A percentile compares a stretch with the other conserved stretches of the same genome.
Evolutionary conservation across 305 asterid species (phyloP).

Genomic region (Nicotiana rustica): DNA sequence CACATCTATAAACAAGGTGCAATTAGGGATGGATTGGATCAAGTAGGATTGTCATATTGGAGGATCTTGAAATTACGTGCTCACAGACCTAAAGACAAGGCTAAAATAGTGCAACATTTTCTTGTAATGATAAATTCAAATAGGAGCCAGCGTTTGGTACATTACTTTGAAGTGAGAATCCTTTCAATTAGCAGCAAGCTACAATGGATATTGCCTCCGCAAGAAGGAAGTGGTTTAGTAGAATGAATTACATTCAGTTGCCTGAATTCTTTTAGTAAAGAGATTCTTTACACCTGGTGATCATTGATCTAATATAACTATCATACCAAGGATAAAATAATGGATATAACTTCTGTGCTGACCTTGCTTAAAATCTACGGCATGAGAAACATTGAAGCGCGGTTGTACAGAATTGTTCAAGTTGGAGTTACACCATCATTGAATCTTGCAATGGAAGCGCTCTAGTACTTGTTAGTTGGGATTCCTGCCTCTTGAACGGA

Average conservation of each 20-base stretch:
- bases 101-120: conserved; percentile 20
- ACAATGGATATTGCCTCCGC: neutral
- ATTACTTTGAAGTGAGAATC: neutral
- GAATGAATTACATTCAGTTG: conserved; percentile 32
- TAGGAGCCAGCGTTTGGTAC: neutral
- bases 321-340: conserved; percentile 20
- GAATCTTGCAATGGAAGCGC: conserved; percentile 81
- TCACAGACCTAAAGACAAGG: neutral
- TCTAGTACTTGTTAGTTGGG: neutral
- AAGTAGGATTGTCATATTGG: conserved; percentile 19
- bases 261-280: conserved; percentile 10
- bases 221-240: conserved; percentile 2
- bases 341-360: conserved; percentile 21
- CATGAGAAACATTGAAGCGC: conserved; percentile 83
- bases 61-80: neutral
- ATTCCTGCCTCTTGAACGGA: conserved; percentile 24
- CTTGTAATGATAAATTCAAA: neutral
- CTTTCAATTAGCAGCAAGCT: neutral
- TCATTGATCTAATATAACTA: neutral
- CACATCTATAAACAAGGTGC: neutral
- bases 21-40: neutral
- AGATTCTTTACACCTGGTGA: conserved; percentile 8
- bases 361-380: conserved; percentile 54
- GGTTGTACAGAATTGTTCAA: conserved; percentile 91
- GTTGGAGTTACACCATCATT: conserved; percentile 93